These are phyloP conservation scores for Amesomyces nigricolor DNA, from an alignment of 2,329 filamentous ascomycete species.

Conservation along the genomic window DNA sequence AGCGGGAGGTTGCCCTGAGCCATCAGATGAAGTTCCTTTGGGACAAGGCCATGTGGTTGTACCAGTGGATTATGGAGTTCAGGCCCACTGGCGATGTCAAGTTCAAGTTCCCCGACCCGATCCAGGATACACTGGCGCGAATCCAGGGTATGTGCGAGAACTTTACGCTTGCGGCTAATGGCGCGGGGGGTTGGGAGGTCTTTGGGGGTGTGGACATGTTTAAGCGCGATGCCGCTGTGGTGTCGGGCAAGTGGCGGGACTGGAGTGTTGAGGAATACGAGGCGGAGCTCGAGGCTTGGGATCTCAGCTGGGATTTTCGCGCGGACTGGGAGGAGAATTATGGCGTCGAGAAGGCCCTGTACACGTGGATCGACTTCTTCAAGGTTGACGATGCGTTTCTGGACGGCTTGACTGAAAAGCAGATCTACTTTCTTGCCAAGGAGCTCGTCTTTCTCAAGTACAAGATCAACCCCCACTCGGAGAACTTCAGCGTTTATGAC, in stretches of 20 bases:
- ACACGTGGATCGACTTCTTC: slow-evolving; percentile 20
- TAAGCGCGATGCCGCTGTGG: background rate
- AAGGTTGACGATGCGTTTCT: background rate
- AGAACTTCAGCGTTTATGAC: background rate
- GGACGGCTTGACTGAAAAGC: background rate
- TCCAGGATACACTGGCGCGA: background rate
- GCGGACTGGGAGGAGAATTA: slow-evolving; percentile 4
- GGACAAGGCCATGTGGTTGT: slow-evolving; percentile 23
- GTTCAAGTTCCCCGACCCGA: background rate
- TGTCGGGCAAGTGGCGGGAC: background rate
- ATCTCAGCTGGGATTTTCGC: background rate
- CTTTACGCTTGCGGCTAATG: background rate
- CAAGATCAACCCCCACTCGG: background rate
- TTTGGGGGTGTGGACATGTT: slow-evolving; percentile 12
- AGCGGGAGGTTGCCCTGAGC: background rate
- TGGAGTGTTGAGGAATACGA: background rate
- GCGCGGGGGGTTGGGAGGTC: background rate
- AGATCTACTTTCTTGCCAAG: slow-evolving; percentile 4
- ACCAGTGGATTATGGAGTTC: slow-evolving; percentile 5
- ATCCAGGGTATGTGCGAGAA: background rate
- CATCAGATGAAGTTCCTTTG: slow-evolving; percentile 28
- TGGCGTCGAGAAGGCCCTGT: slow-evolving; percentile 4
- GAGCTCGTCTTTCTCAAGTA: slow-evolving; percentile 12
- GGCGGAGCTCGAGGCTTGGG: background rate
- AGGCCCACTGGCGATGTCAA: background rate